Evolutionary conservation across 2,329 filamentous ascomycete genomes (phyloP).

Genomic region (Fusarium secorum): DNA sequence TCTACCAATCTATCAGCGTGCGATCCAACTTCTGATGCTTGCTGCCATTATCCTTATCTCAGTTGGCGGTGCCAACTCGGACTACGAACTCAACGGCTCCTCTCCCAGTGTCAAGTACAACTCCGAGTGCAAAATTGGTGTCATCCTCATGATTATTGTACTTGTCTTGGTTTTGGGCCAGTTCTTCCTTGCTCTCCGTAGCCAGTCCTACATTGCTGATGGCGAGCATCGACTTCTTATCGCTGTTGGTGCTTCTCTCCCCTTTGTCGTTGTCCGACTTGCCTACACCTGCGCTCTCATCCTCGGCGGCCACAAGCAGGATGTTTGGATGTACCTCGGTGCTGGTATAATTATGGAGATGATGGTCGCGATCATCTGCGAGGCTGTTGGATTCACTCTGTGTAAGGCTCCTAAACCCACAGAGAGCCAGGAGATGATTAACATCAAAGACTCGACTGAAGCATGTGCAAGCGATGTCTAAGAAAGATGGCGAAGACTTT

Average conservation of each 20-base stretch:
- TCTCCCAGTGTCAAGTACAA: constrained; percentile 41
- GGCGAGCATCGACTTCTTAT: constrained; percentile 65
- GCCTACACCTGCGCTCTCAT: constrained; percentile 44
- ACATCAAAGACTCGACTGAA: neutral
- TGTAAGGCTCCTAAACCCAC: constrained; percentile 29
- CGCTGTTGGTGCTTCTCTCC: constrained; percentile 46
- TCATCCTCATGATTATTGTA: constrained; percentile 47
- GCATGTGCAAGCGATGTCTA: neutral
- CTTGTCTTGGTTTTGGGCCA: constrained; percentile 52
- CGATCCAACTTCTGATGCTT: constrained; percentile 53
- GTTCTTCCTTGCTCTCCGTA: constrained; percentile 50
- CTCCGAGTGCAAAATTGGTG: constrained; percentile 40
- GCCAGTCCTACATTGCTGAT: constrained; percentile 51
- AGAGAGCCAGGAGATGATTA: constrained; percentile 7
- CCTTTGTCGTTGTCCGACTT: constrained; percentile 47
- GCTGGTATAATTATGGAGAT: constrained; percentile 48
- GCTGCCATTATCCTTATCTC: constrained; percentile 50
- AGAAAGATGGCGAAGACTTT: neutral
- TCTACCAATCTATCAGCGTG: constrained; percentile 43
- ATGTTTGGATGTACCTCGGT: constrained; percentile 45
- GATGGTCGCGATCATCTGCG: constrained; percentile 43
- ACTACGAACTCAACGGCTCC: constrained; percentile 32
- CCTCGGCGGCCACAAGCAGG: constrained; percentile 39
- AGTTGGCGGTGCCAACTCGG: constrained; percentile 44
- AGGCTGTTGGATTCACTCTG: constrained; percentile 44